phyloP scores from a whole-genome alignment of 495 filamentous ascomycete genomes.

The Neurospora tetraspora region DNA sequence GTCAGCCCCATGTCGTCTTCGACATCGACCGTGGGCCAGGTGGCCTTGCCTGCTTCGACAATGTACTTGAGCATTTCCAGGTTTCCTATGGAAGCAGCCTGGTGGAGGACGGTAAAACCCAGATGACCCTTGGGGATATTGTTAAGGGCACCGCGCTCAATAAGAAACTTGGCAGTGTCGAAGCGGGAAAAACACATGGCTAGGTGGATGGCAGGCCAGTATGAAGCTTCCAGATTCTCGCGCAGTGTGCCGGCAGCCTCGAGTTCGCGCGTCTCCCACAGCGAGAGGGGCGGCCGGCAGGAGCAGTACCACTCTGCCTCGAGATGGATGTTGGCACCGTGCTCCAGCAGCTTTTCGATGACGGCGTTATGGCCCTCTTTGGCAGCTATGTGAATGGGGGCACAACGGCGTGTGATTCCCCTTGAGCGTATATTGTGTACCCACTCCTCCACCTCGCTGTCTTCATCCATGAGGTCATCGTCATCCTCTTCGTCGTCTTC shows the following conservation, averaged over 20 bases:
- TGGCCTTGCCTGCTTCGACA: not conserved
- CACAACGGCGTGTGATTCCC: not conserved
- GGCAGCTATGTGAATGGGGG: not conserved
- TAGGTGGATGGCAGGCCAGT: conserved; percentile 7
- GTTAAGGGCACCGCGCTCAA: conserved; percentile 1
- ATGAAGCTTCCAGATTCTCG: not conserved
- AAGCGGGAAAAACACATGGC: conserved; percentile 6
- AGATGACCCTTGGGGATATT: not conserved
- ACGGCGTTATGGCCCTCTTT: conserved; percentile 20
- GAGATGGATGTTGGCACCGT: conserved; percentile 16
- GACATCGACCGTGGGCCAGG: not conserved
- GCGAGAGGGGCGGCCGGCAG: not conserved
- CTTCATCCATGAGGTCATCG: not conserved
- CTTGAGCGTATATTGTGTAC: not conserved
- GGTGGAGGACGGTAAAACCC: not conserved
- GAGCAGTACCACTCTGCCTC: not conserved
- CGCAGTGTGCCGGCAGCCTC: not conserved
- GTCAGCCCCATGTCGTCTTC: conserved; percentile 3
- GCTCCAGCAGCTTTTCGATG: conserved; percentile 18
- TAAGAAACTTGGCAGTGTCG: conserved; percentile 2
- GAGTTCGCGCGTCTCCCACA: not conserved
- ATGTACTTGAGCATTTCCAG: not conserved
- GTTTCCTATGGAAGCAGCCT: conserved; percentile 3
- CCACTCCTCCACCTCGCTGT: not conserved
- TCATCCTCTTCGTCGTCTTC: not conserved